Base-by-base conservation (phyloP, 2,329 filamentous ascomycete genomes). In the Aspergillus transmontanensis region DNA sequence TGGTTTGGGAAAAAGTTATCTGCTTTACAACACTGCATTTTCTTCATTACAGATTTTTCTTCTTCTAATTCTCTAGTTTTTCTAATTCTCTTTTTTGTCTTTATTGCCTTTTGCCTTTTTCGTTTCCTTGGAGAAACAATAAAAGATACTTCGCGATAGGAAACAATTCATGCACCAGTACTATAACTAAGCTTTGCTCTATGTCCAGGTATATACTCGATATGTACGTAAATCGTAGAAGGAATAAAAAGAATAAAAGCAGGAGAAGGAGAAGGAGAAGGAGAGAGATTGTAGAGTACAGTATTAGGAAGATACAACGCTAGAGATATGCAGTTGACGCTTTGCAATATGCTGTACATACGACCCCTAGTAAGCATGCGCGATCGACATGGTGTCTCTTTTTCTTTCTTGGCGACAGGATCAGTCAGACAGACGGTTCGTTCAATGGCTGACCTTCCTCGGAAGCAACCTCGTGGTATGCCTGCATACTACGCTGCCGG, bases 391-490 rank as follows among this genome's bases (percentile, higher is more conserved):
- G 4, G 16, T 14, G 21, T 34, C 30, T 53, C 50, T 34, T 53
- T 53, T 14, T 19, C 34, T 16, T 36, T 58, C 19, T 9, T 50
- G 23, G 45, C 7, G 45, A 19, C 6, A 19, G 46, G 11, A 16
- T 28, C 26, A 28, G 6, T 50, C 7, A 30, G 16, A n/a, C 30
- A 50, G 46, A 41, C 21, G 19, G 56, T 36, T 71, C 64, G 51
- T 70, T 66, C 50, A 69, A 68, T 6, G 67, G 69, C 9, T 69
- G 45, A 19, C 68, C 68, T 58, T 75, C 74, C n/a, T 75, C 73
- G 2, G 69, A 70, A 14, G 73, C 69, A 59, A 76, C 66, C 43
- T 73, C 69, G 12, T 69, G 64, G 63, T 76, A 76, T 55, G 72
- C 65, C 60, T 66, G 67, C 50, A 59, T 61, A 61, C 69, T 71